Percentiles rank a stretch among this genome's conserved stretches.
Evolutionary conservation across 2,329 filamentous ascomycete species (phyloP).

Genomic region (Knufia fluminis): DNA sequence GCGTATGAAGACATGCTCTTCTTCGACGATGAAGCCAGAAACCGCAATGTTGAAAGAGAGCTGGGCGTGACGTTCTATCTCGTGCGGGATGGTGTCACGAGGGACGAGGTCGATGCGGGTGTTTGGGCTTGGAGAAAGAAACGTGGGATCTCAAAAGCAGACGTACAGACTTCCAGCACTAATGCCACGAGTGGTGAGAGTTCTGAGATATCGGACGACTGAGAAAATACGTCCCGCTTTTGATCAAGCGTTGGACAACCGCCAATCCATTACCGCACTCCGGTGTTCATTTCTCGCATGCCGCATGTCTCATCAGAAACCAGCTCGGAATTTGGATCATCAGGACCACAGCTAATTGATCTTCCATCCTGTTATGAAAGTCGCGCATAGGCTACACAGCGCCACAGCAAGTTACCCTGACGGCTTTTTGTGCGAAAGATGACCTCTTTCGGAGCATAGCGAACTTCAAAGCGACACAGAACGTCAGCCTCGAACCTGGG

Average conservation of each 20-base stretch:
- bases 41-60: slow-evolving; percentile 64
- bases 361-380: too few species aligned
- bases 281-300: too few species aligned
- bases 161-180: slow-evolving; percentile 7
- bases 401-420: too few species aligned
- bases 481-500: background rate
- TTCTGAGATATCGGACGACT: background rate
- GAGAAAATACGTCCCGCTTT: background rate
- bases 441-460: background rate
- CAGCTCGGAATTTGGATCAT: too few species aligned
- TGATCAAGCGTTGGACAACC: background rate
- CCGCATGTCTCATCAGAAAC: too few species aligned
- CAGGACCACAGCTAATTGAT: too few species aligned
- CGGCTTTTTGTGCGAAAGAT: too few species aligned
- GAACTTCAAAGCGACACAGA: background rate
- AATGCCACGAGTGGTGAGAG: background rate
- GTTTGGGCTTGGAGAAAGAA: slow-evolving; percentile 72
- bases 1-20: slow-evolving; percentile 81
- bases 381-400: too few species aligned
- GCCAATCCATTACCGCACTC: too few species aligned
- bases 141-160: slow-evolving; percentile 41
- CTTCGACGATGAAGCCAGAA: slow-evolving; percentile 86
- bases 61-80: slow-evolving; percentile 79
- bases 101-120: slow-evolving; percentile 67
- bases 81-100: slow-evolving; percentile 68